Conservation (phyloP, 148 eudicot genomes). For the Vaccinium corymbosum region DNA sequence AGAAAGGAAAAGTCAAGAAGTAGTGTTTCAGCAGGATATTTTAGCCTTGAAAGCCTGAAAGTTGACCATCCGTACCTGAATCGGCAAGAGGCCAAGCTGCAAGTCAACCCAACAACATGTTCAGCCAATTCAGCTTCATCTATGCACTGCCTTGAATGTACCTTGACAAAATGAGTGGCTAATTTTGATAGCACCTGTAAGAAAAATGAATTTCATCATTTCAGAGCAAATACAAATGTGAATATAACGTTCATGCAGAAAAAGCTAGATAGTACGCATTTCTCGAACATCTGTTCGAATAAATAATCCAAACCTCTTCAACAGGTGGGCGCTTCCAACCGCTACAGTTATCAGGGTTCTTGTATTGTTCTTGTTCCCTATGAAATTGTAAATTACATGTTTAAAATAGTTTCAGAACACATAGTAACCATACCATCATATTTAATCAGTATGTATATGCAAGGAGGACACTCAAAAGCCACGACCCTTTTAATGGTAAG, state of each 20-base stretch:
- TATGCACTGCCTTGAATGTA: constrained; percentile 72
- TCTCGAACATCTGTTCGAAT: constrained; percentile 14
- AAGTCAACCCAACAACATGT: constrained; percentile 81
- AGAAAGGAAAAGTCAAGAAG: neutral
- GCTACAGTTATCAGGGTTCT: constrained; percentile 38
- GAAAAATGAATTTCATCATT: constrained; percentile 2
- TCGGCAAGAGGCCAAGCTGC: constrained; percentile 82
- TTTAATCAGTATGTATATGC: neutral
- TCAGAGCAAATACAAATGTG: neutral
- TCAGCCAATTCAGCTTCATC: constrained; percentile 98
- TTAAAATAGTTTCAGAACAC: neutral
- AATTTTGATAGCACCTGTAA: constrained; percentile 65
- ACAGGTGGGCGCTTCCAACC: constrained; percentile 85
- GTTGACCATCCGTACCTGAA: constrained; percentile 47
- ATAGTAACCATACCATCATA: neutral
- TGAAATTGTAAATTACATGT: constrained; percentile 12
- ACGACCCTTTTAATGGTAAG: neutral
- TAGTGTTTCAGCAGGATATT: neutral
- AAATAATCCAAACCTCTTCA: constrained; percentile 62
- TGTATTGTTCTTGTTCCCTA: constrained; percentile 83
- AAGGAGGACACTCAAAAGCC: neutral
- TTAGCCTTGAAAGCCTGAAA: neutral
- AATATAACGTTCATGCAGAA: neutral
- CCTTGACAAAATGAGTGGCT: constrained; percentile 60
- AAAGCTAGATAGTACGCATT: neutral